Evolutionary conservation across 2,329 filamentous ascomycete species (phyloP).

Genomic region (Penicillium digitatum): DNA sequence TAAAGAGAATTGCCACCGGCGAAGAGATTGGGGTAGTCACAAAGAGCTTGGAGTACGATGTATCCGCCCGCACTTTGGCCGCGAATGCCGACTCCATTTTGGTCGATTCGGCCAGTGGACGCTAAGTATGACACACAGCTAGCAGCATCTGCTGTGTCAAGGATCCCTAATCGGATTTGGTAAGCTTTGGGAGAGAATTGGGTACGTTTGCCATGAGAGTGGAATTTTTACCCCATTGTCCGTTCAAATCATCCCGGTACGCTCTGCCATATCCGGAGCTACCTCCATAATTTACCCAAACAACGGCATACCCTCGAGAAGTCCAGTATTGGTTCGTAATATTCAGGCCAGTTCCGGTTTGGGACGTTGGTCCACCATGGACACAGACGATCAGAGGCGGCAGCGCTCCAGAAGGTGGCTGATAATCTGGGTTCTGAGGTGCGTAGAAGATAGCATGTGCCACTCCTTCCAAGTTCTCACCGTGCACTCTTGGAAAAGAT

Average conservation of each 20-base stretch:
- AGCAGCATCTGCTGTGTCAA: constrained; percentile 50
- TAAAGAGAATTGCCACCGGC: constrained; percentile 48
- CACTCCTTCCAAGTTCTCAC: constrained; percentile 13
- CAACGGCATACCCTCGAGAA: constrained; percentile 50
- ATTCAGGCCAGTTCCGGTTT: constrained; percentile 42
- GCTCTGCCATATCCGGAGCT: constrained; percentile 49
- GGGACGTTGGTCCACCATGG: constrained; percentile 39
- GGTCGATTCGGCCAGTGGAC: constrained; percentile 34
- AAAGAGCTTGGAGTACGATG: constrained; percentile 49
- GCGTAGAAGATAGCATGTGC: constrained; percentile 48
- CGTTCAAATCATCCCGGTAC: constrained; percentile 48
- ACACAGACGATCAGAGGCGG: constrained; percentile 48
- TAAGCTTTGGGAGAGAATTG: neutral
- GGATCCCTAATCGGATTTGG: neutral
- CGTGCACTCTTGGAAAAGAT: constrained; percentile 30
- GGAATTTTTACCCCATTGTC: constrained; percentile 45
- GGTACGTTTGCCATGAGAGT: too few species aligned
- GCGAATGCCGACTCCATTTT: constrained; percentile 43
- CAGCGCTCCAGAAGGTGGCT: constrained; percentile 35
- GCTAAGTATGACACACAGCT: constrained; percentile 45
- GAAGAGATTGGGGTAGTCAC: constrained; percentile 1
- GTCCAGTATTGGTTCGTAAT: constrained; percentile 50
- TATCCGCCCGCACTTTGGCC: constrained; percentile 53
- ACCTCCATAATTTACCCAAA: constrained; percentile 51
- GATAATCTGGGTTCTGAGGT: constrained; percentile 47